Percentiles rank a stretch among this genome's conserved stretches.
phyloP scores from a whole-genome alignment of 768 basidiomycete species.

The Pilatotrama ljubarskyi region DNA sequence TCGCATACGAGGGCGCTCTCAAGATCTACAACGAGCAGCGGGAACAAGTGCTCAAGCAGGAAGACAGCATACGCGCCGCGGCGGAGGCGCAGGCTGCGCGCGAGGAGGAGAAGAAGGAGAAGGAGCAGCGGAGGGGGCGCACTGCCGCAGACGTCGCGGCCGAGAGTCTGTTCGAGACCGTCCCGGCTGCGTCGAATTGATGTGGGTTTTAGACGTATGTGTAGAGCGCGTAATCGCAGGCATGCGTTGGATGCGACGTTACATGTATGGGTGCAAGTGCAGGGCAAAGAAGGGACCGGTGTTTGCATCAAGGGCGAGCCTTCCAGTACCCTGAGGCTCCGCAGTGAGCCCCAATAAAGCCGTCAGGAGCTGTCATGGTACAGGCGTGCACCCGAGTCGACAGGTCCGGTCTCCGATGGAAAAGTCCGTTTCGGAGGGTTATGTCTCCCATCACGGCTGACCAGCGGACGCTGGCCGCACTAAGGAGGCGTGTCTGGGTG shows the following conservation, averaged over 20 bases:
- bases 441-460: too few species aligned
- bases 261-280: too few species aligned
- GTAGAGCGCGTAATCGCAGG: constrained; percentile 8
- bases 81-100: constrained; percentile 14
- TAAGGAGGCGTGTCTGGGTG: too few species aligned
- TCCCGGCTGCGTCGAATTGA: neutral
- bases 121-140: constrained; percentile 15
- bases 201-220: neutral
- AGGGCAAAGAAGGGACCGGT: too few species aligned
- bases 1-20: constrained; percentile 75
- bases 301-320: too few species aligned
- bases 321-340: too few species aligned
- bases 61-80: constrained; percentile 9
- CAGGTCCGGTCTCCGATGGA: too few species aligned
- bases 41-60: constrained; percentile 14
- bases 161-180: constrained; percentile 25
- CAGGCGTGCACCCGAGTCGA: too few species aligned
- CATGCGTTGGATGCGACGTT: constrained; percentile 1
- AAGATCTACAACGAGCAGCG: constrained; percentile 27
- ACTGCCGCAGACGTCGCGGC: constrained; percentile 17
- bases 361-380: too few species aligned
- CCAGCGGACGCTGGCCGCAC: too few species aligned
- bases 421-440: too few species aligned
- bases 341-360: too few species aligned
- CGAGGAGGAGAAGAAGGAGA: constrained; percentile 16